Percentiles rank a stretch among this genome's conserved stretches.
Conservation (phyloP, 257 asterid genomes). For the Nicotiana obtusifolia region DNA sequence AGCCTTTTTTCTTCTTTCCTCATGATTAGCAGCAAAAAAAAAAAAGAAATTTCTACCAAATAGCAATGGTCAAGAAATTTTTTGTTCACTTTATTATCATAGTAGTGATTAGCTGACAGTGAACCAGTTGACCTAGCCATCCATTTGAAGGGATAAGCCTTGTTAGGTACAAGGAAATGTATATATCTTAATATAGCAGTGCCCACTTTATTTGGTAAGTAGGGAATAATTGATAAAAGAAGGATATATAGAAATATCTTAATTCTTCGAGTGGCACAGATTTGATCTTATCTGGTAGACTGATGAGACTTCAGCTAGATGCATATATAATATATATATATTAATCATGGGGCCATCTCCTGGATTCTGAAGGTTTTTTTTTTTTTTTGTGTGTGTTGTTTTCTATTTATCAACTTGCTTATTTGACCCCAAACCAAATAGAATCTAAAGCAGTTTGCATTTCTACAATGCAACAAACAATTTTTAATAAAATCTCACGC, state of each 20-base stretch:
- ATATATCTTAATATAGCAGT: not conserved
- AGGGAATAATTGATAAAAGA: not conserved
- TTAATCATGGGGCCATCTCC: not conserved
- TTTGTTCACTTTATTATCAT: not conserved
- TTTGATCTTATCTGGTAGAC: not conserved
- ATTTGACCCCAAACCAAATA: constrained; percentile 8
- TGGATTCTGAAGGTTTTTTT: not conserved
- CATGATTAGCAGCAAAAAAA: too few relatives aligned
- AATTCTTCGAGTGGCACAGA: not conserved
- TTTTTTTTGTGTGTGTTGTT: not conserved
- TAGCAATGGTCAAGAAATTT: not conserved
- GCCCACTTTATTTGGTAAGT: not conserved
- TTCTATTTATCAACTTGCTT: not conserved
- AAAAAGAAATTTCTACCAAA: not conserved
- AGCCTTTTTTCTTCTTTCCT: not conserved
- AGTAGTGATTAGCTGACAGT: not conserved
- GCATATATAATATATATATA: not conserved
- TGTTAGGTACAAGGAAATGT: constrained; percentile 3
- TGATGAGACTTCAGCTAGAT: not conserved
- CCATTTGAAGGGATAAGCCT: not conserved
- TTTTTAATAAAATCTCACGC: constrained; percentile 1
- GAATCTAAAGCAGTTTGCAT: constrained; percentile 24
- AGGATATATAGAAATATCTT: not conserved
- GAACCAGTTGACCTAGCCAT: not conserved
- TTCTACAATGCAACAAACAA: constrained; percentile 23